phyloP scores from a whole-genome alignment of 805 yeast genomes.

The Grigorovia jiainica region DNA sequence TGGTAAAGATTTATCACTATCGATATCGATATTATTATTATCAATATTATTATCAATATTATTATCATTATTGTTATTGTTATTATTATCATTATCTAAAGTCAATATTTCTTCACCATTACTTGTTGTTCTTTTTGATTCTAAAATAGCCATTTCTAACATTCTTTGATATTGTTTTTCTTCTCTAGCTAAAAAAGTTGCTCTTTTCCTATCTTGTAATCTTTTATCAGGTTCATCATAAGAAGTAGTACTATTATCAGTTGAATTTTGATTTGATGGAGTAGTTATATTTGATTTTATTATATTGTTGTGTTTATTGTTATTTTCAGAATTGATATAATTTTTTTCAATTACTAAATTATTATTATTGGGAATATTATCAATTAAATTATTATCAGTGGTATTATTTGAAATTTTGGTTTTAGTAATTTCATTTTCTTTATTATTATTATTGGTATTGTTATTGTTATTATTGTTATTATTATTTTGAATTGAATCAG shows the following conservation, averaged over 20 bases:
- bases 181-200: slow-evolving; percentile 33
- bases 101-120: slow-evolving; percentile 10
- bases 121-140: slow-evolving; percentile 30
- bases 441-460: background rate
- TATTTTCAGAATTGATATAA: too few species aligned
- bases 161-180: slow-evolving; percentile 36
- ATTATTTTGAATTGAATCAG: background rate
- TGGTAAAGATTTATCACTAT: too few species aligned
- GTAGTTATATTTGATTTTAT: too few species aligned
- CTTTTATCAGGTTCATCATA: slow-evolving; percentile 21
- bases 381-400: too few species aligned
- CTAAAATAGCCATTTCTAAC: slow-evolving; percentile 34
- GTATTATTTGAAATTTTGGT: background rate
- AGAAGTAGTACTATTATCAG: slow-evolving; percentile 3
- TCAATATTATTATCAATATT: background rate
- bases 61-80: slow-evolving; percentile 1
- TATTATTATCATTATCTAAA: slow-evolving; percentile 1
- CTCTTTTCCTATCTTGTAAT: slow-evolving; percentile 29
- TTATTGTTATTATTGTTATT: background rate
- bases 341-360: too few species aligned
- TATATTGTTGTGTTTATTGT: too few species aligned
- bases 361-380: too few species aligned
- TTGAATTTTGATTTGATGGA: background rate
- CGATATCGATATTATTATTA: too few species aligned
- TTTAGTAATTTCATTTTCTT: too few species aligned